A percentile compares a stretch with the other conserved stretches of the same genome.
Evolutionary conservation across 2,329 filamentous ascomycete genomes (phyloP).

Genomic region (Didymella sp.): DNA sequence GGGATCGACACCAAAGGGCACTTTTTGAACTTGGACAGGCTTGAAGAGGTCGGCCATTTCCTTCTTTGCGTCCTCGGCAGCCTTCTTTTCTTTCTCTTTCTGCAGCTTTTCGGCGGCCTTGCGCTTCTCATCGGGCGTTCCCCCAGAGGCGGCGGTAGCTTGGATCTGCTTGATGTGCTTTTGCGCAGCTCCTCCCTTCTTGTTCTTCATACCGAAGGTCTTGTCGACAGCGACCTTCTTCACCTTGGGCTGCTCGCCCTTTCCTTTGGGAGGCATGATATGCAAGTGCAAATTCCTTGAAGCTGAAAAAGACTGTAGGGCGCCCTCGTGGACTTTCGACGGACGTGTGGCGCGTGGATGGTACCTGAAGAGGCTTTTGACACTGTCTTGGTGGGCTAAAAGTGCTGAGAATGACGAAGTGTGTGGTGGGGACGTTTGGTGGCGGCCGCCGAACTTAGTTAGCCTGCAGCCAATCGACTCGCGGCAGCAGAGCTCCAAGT

Average conservation of each 20-base stretch:
- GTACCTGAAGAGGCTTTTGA: conserved; percentile 25
- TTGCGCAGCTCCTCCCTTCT: conserved; percentile 91
- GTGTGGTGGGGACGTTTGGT: conserved; percentile 33
- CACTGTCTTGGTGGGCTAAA: conserved; percentile 33
- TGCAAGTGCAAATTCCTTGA: conserved; percentile 3
- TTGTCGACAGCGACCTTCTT: conserved; percentile 83
- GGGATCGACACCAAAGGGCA: conserved; percentile 95
- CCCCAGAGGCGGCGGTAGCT: conserved; percentile 67
- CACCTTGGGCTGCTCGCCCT: conserved; percentile 55
- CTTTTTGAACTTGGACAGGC: conserved; percentile 94
- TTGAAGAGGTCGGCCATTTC: conserved; percentile 86
- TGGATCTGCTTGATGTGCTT: conserved; percentile 84
- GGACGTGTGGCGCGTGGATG: conserved; percentile 12
- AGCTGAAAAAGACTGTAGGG: conserved; percentile 18
- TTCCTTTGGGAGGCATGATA: conserved; percentile 75
- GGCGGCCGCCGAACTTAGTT: conserved; percentile 25
- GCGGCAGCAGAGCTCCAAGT: conserved; percentile 32
- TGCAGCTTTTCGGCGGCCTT: conserved; percentile 70
- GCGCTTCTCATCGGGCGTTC: conserved; percentile 85
- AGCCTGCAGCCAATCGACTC: conserved; percentile 3
- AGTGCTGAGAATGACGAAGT: conserved; percentile 47
- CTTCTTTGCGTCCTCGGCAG: conserved; percentile 81
- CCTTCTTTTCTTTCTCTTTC: conserved; percentile 87
- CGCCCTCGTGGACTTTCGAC: conserved; percentile 12
- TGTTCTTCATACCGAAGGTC: conserved; percentile 99